A percentile compares a stretch with the other conserved stretches of the same genome.
phyloP scores from a whole-genome alignment of 2,329 filamentous ascomycete species.

The Neonectria punicea region DNA sequence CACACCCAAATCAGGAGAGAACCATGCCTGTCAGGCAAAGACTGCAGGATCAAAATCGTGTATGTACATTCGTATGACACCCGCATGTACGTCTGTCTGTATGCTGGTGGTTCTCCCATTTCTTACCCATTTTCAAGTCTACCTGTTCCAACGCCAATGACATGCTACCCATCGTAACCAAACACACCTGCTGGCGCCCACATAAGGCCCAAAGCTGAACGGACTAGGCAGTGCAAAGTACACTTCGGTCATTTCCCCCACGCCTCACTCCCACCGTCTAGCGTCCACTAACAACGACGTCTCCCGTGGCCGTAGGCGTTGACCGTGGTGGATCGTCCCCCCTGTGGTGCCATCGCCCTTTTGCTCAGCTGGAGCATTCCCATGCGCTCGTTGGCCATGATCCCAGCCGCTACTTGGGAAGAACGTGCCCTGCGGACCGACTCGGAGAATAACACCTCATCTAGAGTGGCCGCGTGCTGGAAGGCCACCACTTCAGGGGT shows the following conservation, averaged over 20 bases:
- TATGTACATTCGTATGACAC: background rate
- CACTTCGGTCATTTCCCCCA: slow-evolving; percentile 8
- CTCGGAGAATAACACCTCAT: slow-evolving; percentile 10
- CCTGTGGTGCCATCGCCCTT: slow-evolving; percentile 12
- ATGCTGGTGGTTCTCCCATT: background rate
- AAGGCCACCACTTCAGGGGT: background rate
- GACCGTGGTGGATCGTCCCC: slow-evolving; percentile 21
- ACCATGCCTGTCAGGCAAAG: background rate
- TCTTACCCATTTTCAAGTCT: slow-evolving; percentile 6
- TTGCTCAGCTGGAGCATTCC: slow-evolving; percentile 10
- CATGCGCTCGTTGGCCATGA: slow-evolving; percentile 17
- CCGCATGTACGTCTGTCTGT: background rate
- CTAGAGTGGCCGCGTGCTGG: background rate
- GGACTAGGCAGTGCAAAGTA: background rate
- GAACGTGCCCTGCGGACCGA: slow-evolving; percentile 13
- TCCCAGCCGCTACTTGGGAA: slow-evolving; percentile 14
- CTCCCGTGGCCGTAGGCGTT: slow-evolving; percentile 15
- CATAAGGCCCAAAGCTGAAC: background rate
- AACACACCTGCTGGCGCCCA: slow-evolving; percentile 6
- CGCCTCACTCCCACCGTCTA: slow-evolving; percentile 5
- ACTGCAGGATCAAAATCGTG: background rate
- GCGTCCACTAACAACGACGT: background rate
- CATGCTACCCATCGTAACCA: slow-evolving; percentile 6
- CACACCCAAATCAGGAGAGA: background rate
- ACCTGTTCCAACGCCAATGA: slow-evolving; percentile 3